Conservation (phyloP, 345 rosid species). For the Eucalyptus dawsonii region DNA sequence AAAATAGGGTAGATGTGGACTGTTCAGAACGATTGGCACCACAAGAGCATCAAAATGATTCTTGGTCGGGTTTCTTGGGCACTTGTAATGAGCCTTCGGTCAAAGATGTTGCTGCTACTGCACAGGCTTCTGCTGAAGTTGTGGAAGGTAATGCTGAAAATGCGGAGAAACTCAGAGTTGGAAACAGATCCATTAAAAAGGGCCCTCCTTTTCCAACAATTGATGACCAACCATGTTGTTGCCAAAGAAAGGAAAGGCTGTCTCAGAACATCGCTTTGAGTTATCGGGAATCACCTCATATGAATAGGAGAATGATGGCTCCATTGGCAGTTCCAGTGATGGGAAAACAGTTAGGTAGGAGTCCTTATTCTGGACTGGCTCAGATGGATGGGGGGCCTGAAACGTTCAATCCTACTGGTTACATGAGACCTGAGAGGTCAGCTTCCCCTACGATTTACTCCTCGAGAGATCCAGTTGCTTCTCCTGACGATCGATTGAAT, state of each 20-base stretch:
- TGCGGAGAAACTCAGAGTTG: conserved; percentile 18
- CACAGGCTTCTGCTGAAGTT: not conserved
- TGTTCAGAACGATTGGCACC: conserved; percentile 13
- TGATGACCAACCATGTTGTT: conserved; percentile 68
- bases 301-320: conserved; percentile 39
- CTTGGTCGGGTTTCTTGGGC: conserved; percentile 12
- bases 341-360: conserved; percentile 11
- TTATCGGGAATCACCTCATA: conserved; percentile 45
- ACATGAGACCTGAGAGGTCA: conserved; percentile 21
- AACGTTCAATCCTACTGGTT: not conserved
- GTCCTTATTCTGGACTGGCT: conserved; percentile 2
- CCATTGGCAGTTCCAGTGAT: conserved; percentile 17
- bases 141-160: conserved; percentile 6
- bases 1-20: conserved; percentile 19
- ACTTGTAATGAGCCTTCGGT: conserved; percentile 11
- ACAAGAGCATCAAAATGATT: conserved; percentile 16
- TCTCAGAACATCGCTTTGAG: conserved; percentile 27
- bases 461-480: conserved; percentile 3
- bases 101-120: conserved; percentile 2
- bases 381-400: conserved; percentile 26
- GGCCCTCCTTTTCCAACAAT: conserved; percentile 24
- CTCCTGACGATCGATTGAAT: conserved; percentile 13
- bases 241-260: conserved; percentile 76
- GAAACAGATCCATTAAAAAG: conserved; percentile 21
- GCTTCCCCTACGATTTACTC: conserved; percentile 2